Conservation (phyloP, 2,329 filamentous ascomycete genomes). For the Camillea tinctor region DNA sequence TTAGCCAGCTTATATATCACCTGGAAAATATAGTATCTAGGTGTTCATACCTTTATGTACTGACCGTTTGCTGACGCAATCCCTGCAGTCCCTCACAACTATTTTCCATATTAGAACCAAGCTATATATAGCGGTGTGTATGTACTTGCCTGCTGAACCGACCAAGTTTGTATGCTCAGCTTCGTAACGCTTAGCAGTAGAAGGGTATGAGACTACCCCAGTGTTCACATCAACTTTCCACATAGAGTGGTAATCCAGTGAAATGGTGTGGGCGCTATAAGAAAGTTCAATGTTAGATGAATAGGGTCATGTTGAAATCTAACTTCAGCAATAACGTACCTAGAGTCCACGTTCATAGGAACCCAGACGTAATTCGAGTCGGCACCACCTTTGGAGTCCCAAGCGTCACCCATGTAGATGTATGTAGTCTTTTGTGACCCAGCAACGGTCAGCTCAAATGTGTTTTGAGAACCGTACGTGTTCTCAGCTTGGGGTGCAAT, state of each 20-base stretch:
- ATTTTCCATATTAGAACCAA: slow-evolving; percentile 8
- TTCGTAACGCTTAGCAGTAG: slow-evolving; percentile 35
- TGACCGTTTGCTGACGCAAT: slow-evolving; percentile 18
- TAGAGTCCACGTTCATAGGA: slow-evolving; percentile 35
- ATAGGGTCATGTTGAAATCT: not conserved
- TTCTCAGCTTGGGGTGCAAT: slow-evolving; percentile 36
- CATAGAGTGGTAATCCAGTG: slow-evolving; percentile 38
- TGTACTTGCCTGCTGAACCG: slow-evolving; percentile 27
- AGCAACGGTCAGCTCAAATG: slow-evolving; percentile 34
- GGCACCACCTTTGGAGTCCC: slow-evolving; percentile 35
- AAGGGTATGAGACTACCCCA: slow-evolving; percentile 34
- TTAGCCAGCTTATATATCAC: slow-evolving; percentile 3
- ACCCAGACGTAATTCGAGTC: slow-evolving; percentile 40
- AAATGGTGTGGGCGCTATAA: slow-evolving; percentile 30
- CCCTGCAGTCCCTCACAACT: slow-evolving; percentile 14
- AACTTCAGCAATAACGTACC: slow-evolving; percentile 17
- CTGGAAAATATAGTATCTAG: too few species aligned
- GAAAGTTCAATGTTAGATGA: not conserved
- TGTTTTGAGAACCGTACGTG: slow-evolving; percentile 38
- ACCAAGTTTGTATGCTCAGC: slow-evolving; percentile 29
- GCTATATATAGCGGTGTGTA: slow-evolving; percentile 1
- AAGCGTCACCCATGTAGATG: slow-evolving; percentile 39
- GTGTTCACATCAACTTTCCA: slow-evolving; percentile 40
- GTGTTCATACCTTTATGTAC: slow-evolving; percentile 16
- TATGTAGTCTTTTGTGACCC: slow-evolving; percentile 34